A percentile compares a stretch with the other conserved stretches of the same genome.
phyloP scores from a whole-genome alignment of 179 eudicot genomes.

The Silene vulgaris region DNA sequence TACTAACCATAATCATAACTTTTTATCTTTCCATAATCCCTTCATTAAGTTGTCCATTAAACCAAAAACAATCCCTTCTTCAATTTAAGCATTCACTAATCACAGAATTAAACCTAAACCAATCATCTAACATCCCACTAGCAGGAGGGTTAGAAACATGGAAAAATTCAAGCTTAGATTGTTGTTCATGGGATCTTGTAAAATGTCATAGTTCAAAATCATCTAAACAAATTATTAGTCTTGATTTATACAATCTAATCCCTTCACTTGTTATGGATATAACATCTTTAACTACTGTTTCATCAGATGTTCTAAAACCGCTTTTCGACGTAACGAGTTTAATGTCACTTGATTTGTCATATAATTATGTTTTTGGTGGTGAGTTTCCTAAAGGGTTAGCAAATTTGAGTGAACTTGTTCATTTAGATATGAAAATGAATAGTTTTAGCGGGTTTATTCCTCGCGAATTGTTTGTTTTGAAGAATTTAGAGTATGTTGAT shows the following conservation, averaged over 20 bases:
- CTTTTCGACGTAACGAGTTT: conserved; percentile 35
- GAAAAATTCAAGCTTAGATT: conserved; percentile 32
- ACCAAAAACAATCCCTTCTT: conserved; percentile 51
- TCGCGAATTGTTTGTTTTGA: conserved; percentile 28
- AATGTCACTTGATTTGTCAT: conserved; percentile 38
- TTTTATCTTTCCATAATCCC: conserved; percentile 23
- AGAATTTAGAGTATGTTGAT: conserved; percentile 42
- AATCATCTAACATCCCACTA: conserved; percentile 3
- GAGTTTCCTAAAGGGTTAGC: conserved; percentile 39
- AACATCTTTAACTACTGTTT: not conserved
- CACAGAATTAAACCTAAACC: conserved; percentile 13
- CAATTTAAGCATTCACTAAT: conserved; percentile 33
- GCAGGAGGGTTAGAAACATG: conserved; percentile 39
- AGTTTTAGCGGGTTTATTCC: conserved; percentile 49
- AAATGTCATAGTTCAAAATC: conserved; percentile 22
- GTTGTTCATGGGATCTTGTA: conserved; percentile 47
- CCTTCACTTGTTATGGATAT: conserved; percentile 22
- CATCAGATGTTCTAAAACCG: conserved; percentile 31
- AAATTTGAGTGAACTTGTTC: conserved; percentile 39
- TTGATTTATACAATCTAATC: conserved; percentile 30
- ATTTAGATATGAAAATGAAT: conserved; percentile 44
- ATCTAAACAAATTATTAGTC: conserved; percentile 27
- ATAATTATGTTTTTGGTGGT: conserved; percentile 34
- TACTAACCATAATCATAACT: conserved; percentile 8
- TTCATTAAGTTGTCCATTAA: conserved; percentile 29